Evolutionary conservation across 1,284 basidiomycete genomes (phyloP), one percentile per base, ranked within the genome.

Genomic region (Ustilago nuda): DNA sequence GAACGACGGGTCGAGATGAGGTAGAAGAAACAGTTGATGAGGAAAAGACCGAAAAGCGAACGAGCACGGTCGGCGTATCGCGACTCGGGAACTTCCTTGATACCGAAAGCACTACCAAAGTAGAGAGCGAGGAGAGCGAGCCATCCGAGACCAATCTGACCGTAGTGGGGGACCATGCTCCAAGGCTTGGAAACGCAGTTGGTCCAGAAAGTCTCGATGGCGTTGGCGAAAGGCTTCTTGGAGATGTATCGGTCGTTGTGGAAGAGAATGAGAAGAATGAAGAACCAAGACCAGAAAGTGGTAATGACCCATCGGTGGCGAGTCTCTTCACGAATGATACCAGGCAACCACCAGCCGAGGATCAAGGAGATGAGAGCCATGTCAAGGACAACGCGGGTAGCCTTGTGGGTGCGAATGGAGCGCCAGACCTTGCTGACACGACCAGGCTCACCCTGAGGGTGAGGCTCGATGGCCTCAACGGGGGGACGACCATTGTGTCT

Each of bases 191-290:
- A 35, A 23, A 71, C 52, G 41, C 56, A 52, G 48, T 57, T 72
- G 54, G 56, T 71, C 81, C 81, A 83, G 35, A 53, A 48, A 39
- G 55, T 30, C 35, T 61, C 63, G 43, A 83, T 66, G 43, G 61
- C 70, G 12, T 71, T 62, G n/a, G 71, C 72, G 46, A 83, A 64
- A 32, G 82, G 82, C 37, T 67, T 55, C 72, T 83, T 82, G 51
- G 81, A 56, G 46, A 83, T 56, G 75, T 83, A 83, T 6, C 69
- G 62, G 56, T 74, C 61, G 58, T 83, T 81, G 81, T 83, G 82
- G 72, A 83, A 75, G 45, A 83, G 80, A 64, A 83, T 81, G 55
- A 83, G 71, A 32, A 81, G 74, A 68, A 83, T 82, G 60, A 82
- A 81, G 79, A 81, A 82, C 80, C 77, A 79, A 5, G 76, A 69